These are phyloP conservation scores for Leccinum angustisporum DNA, from an alignment of 1,284 basidiomycete species.

Conservation along the genomic window DNA sequence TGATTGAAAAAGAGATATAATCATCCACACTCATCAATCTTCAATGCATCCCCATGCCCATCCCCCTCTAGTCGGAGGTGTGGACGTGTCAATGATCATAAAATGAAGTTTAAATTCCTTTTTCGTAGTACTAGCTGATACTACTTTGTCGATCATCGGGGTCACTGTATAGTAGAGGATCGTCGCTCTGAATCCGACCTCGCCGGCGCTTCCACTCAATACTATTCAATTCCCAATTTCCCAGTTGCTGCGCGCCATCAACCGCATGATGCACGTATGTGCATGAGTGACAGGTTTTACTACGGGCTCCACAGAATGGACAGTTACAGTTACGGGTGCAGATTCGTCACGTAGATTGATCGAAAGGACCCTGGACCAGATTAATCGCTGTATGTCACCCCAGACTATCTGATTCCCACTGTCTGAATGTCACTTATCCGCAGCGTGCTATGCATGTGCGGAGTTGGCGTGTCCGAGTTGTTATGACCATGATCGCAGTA, in stretches of 20 bases:
- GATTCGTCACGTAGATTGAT: background rate
- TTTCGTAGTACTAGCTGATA: background rate
- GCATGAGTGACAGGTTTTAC: too few species aligned
- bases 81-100: background rate
- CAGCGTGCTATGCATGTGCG: background rate
- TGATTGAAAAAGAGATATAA: background rate
- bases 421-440: background rate
- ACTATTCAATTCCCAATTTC: background rate
- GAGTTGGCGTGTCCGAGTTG: background rate
- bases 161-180: background rate
- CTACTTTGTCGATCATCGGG: background rate
- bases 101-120: background rate
- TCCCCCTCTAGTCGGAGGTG: background rate
- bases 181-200: background rate
- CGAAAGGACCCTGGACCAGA: background rate
- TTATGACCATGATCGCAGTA: background rate
- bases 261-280: background rate
- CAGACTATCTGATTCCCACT: background rate
- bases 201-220: background rate
- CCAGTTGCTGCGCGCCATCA: background rate
- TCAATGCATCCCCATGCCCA: background rate
- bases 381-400: background rate
- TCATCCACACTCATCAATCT: background rate
- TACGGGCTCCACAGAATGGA: background rate
- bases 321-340: background rate